Percentiles rank a stretch among this genome's conserved stretches.
Conservation (phyloP, 2,329 filamentous ascomycete species). For the Bretziella fagacearum region DNA sequence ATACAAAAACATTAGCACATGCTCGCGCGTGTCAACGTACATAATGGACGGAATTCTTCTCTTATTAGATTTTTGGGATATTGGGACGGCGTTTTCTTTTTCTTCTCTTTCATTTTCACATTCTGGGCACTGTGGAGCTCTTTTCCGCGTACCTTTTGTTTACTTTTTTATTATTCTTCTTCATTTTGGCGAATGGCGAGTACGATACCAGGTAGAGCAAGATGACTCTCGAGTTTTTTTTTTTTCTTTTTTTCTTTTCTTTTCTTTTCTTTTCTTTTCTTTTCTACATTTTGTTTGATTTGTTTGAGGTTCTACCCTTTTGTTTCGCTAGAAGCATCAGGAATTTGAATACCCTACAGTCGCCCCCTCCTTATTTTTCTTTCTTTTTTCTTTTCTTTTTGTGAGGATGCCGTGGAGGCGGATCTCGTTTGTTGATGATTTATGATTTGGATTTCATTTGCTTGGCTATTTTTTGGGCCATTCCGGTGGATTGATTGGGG, state of each 20-base stretch:
- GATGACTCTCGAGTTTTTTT: constrained; percentile 4
- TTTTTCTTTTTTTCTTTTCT: not conserved
- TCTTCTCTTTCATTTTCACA: constrained; percentile 7
- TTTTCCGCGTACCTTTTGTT: constrained; percentile 10
- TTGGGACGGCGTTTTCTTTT: constrained; percentile 5
- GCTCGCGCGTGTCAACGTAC: not conserved
- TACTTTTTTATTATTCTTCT: constrained; percentile 14
- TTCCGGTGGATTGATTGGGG: too few relatives aligned
- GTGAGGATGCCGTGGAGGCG: not conserved
- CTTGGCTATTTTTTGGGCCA: too few relatives aligned
- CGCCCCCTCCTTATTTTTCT: too few relatives aligned
- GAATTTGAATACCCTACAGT: too few relatives aligned
- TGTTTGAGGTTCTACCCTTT: not conserved
- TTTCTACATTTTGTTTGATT: not conserved
- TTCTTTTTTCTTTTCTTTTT: not conserved
- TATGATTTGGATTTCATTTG: not conserved
- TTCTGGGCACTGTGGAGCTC: not conserved
- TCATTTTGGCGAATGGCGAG: constrained; percentile 10
- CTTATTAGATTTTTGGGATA: not conserved
- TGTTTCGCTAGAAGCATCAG: not conserved
- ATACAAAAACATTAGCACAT: not conserved
- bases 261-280: not conserved
- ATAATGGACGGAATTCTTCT: not conserved
- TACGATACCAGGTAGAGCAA: constrained; percentile 13
- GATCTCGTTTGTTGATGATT: not conserved